Conservation (phyloP, 306 rosid genomes). For the Malus orientalis region DNA sequence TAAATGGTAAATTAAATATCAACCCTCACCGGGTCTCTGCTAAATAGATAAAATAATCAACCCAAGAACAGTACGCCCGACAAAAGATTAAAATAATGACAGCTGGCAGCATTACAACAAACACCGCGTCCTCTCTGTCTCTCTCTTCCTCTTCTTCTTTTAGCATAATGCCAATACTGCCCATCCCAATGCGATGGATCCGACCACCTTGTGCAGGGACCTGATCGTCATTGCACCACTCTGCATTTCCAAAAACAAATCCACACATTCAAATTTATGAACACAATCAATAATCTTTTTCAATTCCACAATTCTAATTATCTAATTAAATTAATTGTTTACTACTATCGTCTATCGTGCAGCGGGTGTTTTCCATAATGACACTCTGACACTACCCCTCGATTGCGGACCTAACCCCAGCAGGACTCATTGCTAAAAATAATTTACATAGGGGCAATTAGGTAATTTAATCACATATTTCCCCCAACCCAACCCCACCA, state of each 20-base stretch:
- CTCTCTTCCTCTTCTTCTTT: neutral
- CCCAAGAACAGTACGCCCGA: neutral
- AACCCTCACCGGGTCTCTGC: neutral
- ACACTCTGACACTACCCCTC: neutral
- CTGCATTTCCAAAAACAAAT: slow-evolving; percentile 29
- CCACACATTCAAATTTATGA: neutral
- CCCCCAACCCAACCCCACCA: neutral
- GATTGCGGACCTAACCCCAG: too few relatives aligned
- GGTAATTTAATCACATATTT: neutral
- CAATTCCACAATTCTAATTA: neutral
- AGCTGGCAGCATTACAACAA: neutral
- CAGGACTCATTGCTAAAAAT: neutral
- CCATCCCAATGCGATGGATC: slow-evolving; percentile 61
- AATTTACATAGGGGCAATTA: neutral
- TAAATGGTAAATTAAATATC: slow-evolving; percentile 9
- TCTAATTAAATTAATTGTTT: neutral
- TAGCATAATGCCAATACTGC: slow-evolving; percentile 50
- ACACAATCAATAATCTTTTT: neutral
- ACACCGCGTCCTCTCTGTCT: slow-evolving; percentile 1
- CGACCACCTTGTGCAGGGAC: slow-evolving; percentile 44
- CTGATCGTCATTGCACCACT: slow-evolving; percentile 52
- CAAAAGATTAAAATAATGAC: slow-evolving; percentile 33
- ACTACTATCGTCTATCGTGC: neutral
- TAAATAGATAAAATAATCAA: slow-evolving; percentile 6
- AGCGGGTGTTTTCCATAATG: neutral